phyloP scores from a whole-genome alignment of 2,329 filamentous ascomycete genomes.

The Exophiala viscosa region DNA sequence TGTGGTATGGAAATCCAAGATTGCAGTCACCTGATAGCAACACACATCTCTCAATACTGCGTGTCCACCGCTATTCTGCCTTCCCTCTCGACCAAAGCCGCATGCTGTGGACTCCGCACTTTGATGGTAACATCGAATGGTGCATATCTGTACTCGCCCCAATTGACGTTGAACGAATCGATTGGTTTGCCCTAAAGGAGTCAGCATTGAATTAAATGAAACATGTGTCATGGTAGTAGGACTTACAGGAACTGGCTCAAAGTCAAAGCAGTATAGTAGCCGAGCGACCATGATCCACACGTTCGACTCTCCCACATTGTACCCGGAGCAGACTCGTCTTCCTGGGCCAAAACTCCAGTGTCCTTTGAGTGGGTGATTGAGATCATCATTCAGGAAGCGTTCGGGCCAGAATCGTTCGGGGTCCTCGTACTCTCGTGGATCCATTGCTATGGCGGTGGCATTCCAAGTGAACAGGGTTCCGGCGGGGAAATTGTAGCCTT shows the following conservation, averaged over 20 bases:
- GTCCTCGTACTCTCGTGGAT: conserved; percentile 30
- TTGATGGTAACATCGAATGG: conserved; percentile 31
- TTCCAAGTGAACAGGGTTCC: conserved; percentile 48
- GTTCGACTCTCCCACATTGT: conserved; percentile 22
- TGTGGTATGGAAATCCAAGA: too few species aligned
- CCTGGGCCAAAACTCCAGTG: conserved; percentile 29
- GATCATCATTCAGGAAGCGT: conserved; percentile 24
- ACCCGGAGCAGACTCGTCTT: conserved; percentile 20
- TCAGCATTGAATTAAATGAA: neutral
- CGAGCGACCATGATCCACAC: conserved; percentile 20
- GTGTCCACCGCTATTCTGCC: conserved; percentile 16
- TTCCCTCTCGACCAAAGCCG: conserved; percentile 23
- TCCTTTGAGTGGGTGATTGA: conserved; percentile 30
- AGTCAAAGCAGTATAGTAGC: conserved; percentile 24
- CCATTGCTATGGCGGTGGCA: conserved; percentile 44
- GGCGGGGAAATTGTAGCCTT: conserved; percentile 48
- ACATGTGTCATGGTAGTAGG: neutral
- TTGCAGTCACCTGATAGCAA: too few species aligned
- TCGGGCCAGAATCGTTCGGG: conserved; percentile 26
- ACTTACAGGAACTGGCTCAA: conserved; percentile 18
- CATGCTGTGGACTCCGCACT: conserved; percentile 26
- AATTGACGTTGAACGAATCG: conserved; percentile 14
- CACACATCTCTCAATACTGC: conserved; percentile 9
- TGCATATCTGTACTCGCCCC: conserved; percentile 25
- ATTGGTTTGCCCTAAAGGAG: conserved; percentile 13